These are phyloP conservation scores for Musa schizocarpa DNA, from an alignment of 176 grass and related monocot species.

Conservation along the genomic window DNA sequence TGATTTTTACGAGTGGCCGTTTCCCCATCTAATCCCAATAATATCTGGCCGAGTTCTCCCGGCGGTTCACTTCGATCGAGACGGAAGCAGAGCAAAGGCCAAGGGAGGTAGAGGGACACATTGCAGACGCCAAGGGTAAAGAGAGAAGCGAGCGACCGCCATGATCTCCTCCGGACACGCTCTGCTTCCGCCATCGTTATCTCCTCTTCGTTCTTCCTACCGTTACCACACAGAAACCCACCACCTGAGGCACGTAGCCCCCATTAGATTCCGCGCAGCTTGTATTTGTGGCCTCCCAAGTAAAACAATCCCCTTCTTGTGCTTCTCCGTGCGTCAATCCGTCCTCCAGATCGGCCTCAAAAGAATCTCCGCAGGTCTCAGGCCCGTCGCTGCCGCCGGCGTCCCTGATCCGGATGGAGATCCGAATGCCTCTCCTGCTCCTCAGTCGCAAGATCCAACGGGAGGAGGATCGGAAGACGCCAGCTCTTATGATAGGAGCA, in stretches of 20 bases:
- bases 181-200: background rate
- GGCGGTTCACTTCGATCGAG: no score
- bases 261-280: background rate
- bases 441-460: background rate
- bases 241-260: background rate
- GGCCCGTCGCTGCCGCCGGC: background rate
- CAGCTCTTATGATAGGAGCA: no score
- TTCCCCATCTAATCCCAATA: background rate
- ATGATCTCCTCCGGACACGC: background rate
- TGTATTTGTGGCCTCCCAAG: background rate
- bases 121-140: background rate
- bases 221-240: background rate
- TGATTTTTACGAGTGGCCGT: background rate
- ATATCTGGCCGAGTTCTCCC: background rate
- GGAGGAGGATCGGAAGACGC: background rate
- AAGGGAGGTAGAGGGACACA: background rate
- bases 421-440: background rate
- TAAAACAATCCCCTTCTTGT: background rate
- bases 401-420: slow-evolving; percentile 3
- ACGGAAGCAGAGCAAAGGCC: background rate
- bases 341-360: background rate
- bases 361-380: background rate
- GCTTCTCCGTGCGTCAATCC: background rate
- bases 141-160: background rate
- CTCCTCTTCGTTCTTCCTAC: background rate